Evolutionary conservation across 83 land plant genomes (phyloP), one percentile per base, ranked within the genome.

Genomic region (Picea abies): DNA sequence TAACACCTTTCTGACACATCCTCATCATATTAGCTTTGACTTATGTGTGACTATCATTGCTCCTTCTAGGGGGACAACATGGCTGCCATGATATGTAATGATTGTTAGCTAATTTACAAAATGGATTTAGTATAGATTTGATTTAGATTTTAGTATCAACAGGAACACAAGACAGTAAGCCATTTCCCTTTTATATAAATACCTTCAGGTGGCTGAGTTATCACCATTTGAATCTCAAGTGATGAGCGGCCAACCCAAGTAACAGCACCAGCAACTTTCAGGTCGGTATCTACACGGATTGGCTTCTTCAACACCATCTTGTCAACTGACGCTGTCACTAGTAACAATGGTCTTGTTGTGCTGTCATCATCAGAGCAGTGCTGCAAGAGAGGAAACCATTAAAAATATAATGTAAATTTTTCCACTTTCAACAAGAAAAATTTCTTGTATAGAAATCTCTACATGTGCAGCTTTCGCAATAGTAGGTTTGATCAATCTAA

Each of bases 201-300:
- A 93, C 96, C 96, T 79, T 41, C 71, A 79, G 78, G 79, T 37
- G 91, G 82, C 79, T 95, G 99, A 69, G 86, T 87, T 11, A 97
- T 91, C 68, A 93, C 91, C 84, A 94, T 88, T 25, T 90, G 92
- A 83, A 97, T 92, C 85, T 95, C 94, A 84, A 97, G 94, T 29
- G 99, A 97, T 19, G 99, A 97, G 35, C 95, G 87, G 3, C 99
- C 99, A 60, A 95, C 98, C 97, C 97, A 97, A 82, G 93, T 92
- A 73, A 97, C 99, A 23, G 96, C 92, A 60, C 99, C 99, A 35
- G 84, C 84, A 79, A 95, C 90, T 84, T 86, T 91, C 65, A 97
- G 76, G 83, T 97, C 96, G 80, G 72, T 68, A 61, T 95, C 95
- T 3, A 97, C 90, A 70, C 85, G 80, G 37, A 97, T 52, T 2